Percentiles rank a stretch among this genome's conserved stretches.
phyloP scores from a whole-genome alignment of 2,329 filamentous ascomycete genomes.

The Pseudogymnoascus sp. region DNA sequence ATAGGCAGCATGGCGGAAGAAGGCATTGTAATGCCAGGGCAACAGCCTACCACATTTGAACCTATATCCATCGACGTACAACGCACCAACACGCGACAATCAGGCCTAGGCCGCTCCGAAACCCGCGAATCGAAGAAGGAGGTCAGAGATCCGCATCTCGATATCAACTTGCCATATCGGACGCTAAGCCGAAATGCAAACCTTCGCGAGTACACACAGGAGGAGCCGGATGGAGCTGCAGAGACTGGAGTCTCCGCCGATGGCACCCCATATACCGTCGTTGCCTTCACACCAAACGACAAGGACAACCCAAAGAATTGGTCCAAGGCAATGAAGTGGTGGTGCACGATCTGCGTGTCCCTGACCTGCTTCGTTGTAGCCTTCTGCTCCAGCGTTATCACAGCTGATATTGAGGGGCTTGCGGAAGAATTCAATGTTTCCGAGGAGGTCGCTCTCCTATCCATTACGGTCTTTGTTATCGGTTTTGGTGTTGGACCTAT shows the following conservation, averaged over 20 bases:
- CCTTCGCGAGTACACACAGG: conserved; percentile 59
- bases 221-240: conserved; percentile 56
- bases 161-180: conserved; percentile 57
- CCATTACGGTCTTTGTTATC: conserved; percentile 69
- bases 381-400: conserved; percentile 61
- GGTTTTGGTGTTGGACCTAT: conserved; percentile 78
- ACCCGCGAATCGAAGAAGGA: not conserved
- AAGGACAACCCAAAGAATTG: conserved; percentile 81
- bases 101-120: not conserved
- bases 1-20: conserved; percentile 3
- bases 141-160: conserved; percentile 19
- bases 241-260: conserved; percentile 20
- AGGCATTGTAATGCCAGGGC: conserved; percentile 5
- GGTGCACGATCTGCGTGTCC: conserved; percentile 77
- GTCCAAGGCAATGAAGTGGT: conserved; percentile 73
- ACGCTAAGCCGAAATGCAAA: conserved; percentile 54
- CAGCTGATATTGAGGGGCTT: conserved; percentile 63
- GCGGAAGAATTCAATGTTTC: conserved; percentile 58
- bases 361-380: conserved; percentile 68
- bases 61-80: not conserved
- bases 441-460: conserved; percentile 64
- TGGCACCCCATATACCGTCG: conserved; percentile 46
- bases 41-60: not conserved
- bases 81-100: conserved; percentile 7
- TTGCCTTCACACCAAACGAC: conserved; percentile 65